Evolutionary conservation across 305 asterid species (phyloP), one percentile per base, ranked within the genome.

Genomic region (Solanum hybrid): DNA sequence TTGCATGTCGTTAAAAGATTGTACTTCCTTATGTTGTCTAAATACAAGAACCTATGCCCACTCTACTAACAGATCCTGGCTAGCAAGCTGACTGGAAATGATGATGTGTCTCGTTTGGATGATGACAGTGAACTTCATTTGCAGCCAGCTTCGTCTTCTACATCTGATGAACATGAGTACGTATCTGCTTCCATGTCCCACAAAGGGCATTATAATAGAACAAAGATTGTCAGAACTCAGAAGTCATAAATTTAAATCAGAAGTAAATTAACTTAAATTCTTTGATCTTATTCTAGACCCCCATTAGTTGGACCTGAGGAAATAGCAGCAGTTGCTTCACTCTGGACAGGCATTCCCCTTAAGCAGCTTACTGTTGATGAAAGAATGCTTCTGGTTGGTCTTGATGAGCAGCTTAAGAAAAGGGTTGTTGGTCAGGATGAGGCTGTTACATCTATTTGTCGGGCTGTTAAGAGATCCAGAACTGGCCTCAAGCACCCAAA

Each of bases 381-480:
- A 89, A 93, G 98, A 90, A 90, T 91, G 95, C 96, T 95, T 90
- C 94, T 97, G 80, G 90, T 96, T 71, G 93, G 97, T 90, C 98
- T 97, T 81, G 93, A 96, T 85, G 98, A 96, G 91, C 97, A 93
- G 91, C 98, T 97, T 56, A 97, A 93, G 92, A 96, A 95, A 93
- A 95, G 99, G 91, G 99, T 97, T 87, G 89, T 96, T 91, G 99
- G 99, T 89, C 99, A 97, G 94, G 98, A 97, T 90, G 99, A 97
- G 92, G 99, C 99, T 86, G 97, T 97, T 85, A 88, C 94, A 90
- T 95, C 99, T 91, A 96, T 96, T 92, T 92, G 93, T 89, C 98
- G 98, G 86, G 99, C 99, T 90, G 98, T 97, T 92, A 97, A 96
- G 94, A 94, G 99, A 95, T 96, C 99, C 86, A 94, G 99, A 75